phyloP scores from a whole-genome alignment of 192 early-diverging fungal species.

The Coemansia sp. region DNA sequence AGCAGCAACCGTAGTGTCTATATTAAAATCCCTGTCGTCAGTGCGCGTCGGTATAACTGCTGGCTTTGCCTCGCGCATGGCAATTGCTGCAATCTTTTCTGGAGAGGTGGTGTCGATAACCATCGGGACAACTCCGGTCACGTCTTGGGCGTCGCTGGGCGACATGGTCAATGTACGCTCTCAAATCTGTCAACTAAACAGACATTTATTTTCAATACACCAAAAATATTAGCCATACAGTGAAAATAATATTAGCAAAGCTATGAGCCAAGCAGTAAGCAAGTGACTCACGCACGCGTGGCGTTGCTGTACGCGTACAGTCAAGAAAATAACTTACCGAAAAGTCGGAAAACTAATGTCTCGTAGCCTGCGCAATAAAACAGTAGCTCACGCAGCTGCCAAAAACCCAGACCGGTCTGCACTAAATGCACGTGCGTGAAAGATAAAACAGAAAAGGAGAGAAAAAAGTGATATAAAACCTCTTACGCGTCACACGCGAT shows the following conservation, averaged over 20 bases:
- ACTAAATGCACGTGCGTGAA: conserved; percentile 2
- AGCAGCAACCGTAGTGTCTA: not conserved
- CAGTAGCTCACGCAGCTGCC: not conserved
- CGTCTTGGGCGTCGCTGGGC: conserved; percentile 29
- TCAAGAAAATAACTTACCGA: not conserved
- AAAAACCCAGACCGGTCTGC: not conserved
- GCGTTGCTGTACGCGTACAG: not conserved
- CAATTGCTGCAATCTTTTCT: conserved; percentile 28
- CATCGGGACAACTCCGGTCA: conserved; percentile 17
- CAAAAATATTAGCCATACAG: conserved; percentile 1
- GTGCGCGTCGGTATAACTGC: conserved; percentile 2
- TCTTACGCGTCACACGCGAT: conserved; percentile 9
- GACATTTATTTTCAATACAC: not conserved
- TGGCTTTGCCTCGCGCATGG: conserved; percentile 1
- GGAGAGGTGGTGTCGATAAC: conserved; percentile 34
- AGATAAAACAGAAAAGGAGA: conserved; percentile 1
- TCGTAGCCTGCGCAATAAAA: not conserved
- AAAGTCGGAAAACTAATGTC: not conserved
- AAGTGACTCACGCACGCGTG: not conserved
- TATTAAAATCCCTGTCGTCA: not conserved
- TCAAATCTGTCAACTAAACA: not conserved
- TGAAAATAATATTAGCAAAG: not conserved
- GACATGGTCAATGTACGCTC: conserved; percentile 8
- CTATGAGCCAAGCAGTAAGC: not conserved
- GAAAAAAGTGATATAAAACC: not conserved